Evolutionary conservation across 306 rosid species (phyloP).

Genomic region (Urtica urens): DNA sequence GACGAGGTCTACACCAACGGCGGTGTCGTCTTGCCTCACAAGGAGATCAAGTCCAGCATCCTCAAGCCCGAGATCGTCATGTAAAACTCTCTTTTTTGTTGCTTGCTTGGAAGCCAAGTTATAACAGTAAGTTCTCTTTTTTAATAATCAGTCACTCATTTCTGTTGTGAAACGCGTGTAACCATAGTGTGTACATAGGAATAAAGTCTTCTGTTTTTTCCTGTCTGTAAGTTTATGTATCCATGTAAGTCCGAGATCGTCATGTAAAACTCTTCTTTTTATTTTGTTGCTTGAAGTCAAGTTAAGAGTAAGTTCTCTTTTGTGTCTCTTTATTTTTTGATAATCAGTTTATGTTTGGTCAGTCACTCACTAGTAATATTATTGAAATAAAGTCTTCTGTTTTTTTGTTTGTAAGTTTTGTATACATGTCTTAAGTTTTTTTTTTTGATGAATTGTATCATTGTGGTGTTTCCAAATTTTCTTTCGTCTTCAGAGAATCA

Average conservation of each 20-base stretch:
- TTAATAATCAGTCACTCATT: slow-evolving; percentile 10
- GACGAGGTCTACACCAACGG: slow-evolving; percentile 94
- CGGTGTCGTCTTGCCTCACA: slow-evolving; percentile 94
- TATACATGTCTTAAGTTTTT: too few species aligned
- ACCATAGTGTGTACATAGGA: slow-evolving; percentile 28
- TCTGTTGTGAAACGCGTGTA: slow-evolving; percentile 24
- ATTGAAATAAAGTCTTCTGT: too few species aligned
- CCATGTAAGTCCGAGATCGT: too few species aligned
- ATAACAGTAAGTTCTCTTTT: slow-evolving; percentile 9
- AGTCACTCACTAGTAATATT: too few species aligned
- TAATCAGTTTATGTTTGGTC: too few species aligned
- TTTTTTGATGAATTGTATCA: neutral
- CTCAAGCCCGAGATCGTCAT: slow-evolving; percentile 95
- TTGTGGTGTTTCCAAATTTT: slow-evolving; percentile 8
- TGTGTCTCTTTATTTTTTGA: too few species aligned
- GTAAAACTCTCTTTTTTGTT: slow-evolving; percentile 28
- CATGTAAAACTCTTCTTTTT: too few species aligned
- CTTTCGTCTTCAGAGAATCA: too few species aligned
- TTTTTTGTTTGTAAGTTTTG: too few species aligned
- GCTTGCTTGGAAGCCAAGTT: slow-evolving; percentile 10
- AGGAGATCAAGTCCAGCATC: slow-evolving; percentile 90
- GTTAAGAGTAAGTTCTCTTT: too few species aligned
- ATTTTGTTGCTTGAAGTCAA: too few species aligned
- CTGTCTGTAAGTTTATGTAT: neutral
- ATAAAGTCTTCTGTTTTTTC: slow-evolving; percentile 20